Base-by-base conservation (phyloP, 2,329 filamentous ascomycete genomes). In the Scedosporium apiospermum region DNA sequence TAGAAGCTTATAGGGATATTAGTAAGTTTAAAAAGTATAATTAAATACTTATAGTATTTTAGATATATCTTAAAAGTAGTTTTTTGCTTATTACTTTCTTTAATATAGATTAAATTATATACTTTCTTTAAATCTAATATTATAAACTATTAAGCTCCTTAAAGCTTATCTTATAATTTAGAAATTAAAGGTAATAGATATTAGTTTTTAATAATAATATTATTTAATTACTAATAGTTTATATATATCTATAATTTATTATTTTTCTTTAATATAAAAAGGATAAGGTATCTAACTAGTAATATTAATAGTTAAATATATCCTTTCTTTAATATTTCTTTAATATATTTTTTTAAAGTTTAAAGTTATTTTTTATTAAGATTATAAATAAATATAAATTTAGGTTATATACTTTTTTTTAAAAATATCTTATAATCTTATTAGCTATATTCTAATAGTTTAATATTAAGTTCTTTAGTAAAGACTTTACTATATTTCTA, bases 1-100 rank as follows among this genome's bases (percentile, higher is more conserved):
- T 65, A 64, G 49, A 63, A 65, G 1, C n/a, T 65, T 27, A 46
- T 61, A 57, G 59, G 23, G 46, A 60, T 63, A 61, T 65, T 64
- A 60, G 59, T 66, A 46, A 66, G 30, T 6, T n/a, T 61, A 61
- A 65, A 65, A 34, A 61, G 57, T 63, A 65, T 66, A 27, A 65
- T 57, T 41, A 63, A 41, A 58, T 65, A 67, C 42, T 67, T 63
- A 64, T 62, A 67, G 38, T 65, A 60, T 7, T 27, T 64, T 46
- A 59, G 64, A 63, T 49, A 59, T 44, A 49, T 64, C 38, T 63
- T 58, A 55, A 64, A 64, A 6, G 23, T 23, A 30, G 42, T 64
- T 14, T 66, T 65, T 26, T 65, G 64, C 42, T 63, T 42, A 63
- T 55, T 51, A 44, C 14, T 62, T 62, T 58, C 42, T 9, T 46